Evolutionary conservation across 306 rosid species (phyloP).

Genomic region (Malus domestica): ASM211411v1 NC_041795.1:36350501-36351000

Average conservation of each 20-base stretch:
- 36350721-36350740: background rate
- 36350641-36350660: background rate
- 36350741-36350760: background rate
- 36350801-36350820: slow-evolving; percentile 92
- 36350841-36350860: slow-evolving; percentile 53
- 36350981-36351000: background rate
- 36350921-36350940: background rate
- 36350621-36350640: background rate
- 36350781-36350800: slow-evolving; percentile 98
- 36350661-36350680: background rate
- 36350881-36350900: background rate
- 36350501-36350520: slow-evolving; percentile 99
- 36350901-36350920: background rate
- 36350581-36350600: slow-evolving; percentile 7
- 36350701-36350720: background rate
- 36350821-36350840: slow-evolving; percentile 93
- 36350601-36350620: background rate
- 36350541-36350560: slow-evolving; percentile 96
- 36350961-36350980: background rate
- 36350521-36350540: slow-evolving; percentile 86
- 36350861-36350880: background rate
- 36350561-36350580: slow-evolving; percentile 60
- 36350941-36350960: slow-evolving; percentile 1
- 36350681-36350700: background rate
- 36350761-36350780: slow-evolving; percentile 39